These are phyloP conservation scores for Epichloe typhina DNA, from an alignment of 2,329 filamentous ascomycete species.

Conservation along the genomic window DNA sequence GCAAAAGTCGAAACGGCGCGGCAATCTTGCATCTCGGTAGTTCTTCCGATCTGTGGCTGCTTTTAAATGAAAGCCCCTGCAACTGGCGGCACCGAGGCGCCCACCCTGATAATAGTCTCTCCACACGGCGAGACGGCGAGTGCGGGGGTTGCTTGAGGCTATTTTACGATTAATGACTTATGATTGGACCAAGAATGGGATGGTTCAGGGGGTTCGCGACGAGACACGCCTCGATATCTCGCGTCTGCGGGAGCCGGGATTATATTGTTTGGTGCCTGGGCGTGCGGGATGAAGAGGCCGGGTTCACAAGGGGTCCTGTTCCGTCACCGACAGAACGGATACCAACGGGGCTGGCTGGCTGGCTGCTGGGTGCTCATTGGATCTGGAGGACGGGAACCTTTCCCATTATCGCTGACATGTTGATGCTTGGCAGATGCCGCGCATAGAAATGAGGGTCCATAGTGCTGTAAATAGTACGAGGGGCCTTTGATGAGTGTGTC, in stretches of 20 bases:
- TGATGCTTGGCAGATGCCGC: neutral
- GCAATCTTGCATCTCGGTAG: conserved; percentile 22
- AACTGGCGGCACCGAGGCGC: conserved; percentile 14
- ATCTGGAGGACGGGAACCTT: neutral
- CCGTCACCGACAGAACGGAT: neutral
- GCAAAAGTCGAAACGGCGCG: conserved; percentile 12
- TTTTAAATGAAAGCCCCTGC: conserved; percentile 17
- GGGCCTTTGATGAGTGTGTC: conserved; percentile 1
- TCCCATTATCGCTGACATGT: neutral
- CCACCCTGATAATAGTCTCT: conserved; percentile 12
- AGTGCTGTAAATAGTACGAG: neutral
- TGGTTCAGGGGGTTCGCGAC: conserved; percentile 13
- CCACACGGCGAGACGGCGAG: conserved; percentile 14
- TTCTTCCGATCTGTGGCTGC: conserved; percentile 26
- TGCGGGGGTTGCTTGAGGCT: conserved; percentile 18
- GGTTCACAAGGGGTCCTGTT: conserved; percentile 10
- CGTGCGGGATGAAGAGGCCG: conserved; percentile 5
- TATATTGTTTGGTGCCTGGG: conserved; percentile 4
- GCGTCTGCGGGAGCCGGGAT: conserved; percentile 14
- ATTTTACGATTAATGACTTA: conserved; percentile 37
- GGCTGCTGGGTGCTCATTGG: neutral
- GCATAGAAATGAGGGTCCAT: neutral
- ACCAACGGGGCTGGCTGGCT: neutral
- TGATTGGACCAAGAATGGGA: conserved; percentile 34
- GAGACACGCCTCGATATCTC: conserved; percentile 28